Base-by-base conservation (phyloP, 306 rosid genomes). In the Castanopsis chinensis region DNA sequence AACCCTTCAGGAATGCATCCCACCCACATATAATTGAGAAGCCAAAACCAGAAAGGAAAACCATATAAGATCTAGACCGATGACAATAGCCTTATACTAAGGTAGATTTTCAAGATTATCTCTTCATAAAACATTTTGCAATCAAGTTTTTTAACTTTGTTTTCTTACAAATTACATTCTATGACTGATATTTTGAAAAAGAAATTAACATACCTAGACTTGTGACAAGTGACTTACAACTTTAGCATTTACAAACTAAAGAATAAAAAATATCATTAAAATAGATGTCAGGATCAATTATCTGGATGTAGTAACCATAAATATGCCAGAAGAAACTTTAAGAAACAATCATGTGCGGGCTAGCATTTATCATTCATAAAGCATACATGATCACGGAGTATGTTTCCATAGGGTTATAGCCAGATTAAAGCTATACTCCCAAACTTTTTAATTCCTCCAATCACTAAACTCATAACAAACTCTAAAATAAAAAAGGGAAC, bases 1-100 rank as follows among this genome's bases (percentile, higher is more conserved):
- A 81, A 91, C 96, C 91, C 97, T 92, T 88, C 77, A 77, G 54
- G 80, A 61, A 73, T 30, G 76, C 28, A 25, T 45, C 8, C 14
- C 19, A 49, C 32, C 71, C 30, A 72, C 7, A 68, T 27, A 20
- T 9, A 27, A 23, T 58, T 79, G 23, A 85, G 81, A 25, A 76
- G 69, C 27, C 75, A 85, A 68, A 72, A 78, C 59, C 68, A 74
- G 72, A 68, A 4, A 51, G 18, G 52, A 18, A 33, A 49, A 7
- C 64, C 51, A 13, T 41, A 72, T 21, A 56, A 52, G 15, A 30
- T 35, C 23, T 35, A 61, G 23, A 72, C 23, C 9, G 7, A 21
- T 30, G 13, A 53, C 9, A 53, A 14, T 5, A 32, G 4, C 18
- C 5, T 18, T 73, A 13, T 45, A 18, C 5, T 17, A 4, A 33